Conservation (phyloP, 345 rosid genomes). For the Eucalyptus sp. region DNA sequence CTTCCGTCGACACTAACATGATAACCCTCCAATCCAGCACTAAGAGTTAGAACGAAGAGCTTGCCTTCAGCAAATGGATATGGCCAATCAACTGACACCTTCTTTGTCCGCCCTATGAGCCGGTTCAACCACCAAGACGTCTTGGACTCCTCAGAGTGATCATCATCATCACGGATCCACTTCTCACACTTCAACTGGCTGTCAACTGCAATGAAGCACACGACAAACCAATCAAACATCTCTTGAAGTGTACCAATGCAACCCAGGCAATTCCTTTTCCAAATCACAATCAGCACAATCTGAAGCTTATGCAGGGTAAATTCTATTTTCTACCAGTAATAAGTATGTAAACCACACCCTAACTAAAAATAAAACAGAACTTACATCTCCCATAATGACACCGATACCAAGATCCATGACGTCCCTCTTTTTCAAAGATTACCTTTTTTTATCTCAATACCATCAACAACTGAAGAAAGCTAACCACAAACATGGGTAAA, state of each 20-base stretch:
- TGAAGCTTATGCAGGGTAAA: not conserved
- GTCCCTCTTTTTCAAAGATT: not conserved
- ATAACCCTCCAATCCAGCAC: constrained; percentile 91
- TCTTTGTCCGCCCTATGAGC: constrained; percentile 57
- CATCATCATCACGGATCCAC: constrained; percentile 82
- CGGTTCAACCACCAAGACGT: constrained; percentile 89
- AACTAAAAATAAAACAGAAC: not conserved
- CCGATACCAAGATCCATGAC: not conserved
- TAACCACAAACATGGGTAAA: not conserved
- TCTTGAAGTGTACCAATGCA: not conserved
- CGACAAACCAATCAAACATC: not conserved
- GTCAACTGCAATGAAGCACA: constrained; percentile 53
- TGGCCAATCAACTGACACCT: constrained; percentile 78
- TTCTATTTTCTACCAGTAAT: not conserved
- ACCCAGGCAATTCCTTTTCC: not conserved
- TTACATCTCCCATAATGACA: not conserved
- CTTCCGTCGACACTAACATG: constrained; percentile 84
- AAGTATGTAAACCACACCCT: not conserved
- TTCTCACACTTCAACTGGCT: constrained; percentile 84
- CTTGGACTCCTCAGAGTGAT: constrained; percentile 49
- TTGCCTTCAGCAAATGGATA: constrained; percentile 72
- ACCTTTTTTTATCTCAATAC: not conserved
- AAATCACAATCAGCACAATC: not conserved
- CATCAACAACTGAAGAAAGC: not conserved
- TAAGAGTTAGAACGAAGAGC: constrained; percentile 79